Evolutionary conservation across 352 stramenopile genomes (phyloP).

Genomic region (Phytophthora podocarpi): DNA sequence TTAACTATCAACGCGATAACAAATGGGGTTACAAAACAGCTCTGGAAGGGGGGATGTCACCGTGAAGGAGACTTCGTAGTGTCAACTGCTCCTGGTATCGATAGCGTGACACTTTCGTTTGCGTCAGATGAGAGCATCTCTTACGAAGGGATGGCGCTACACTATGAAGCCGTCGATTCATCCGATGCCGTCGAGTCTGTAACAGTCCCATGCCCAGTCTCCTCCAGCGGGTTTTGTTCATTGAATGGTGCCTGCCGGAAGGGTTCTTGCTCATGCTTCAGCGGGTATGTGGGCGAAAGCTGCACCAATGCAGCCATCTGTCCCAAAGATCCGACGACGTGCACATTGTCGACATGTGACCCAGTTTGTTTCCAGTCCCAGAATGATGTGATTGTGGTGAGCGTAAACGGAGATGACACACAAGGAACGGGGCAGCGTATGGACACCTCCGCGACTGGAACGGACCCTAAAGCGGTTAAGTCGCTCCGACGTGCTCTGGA

Average conservation of each 20-base stretch:
- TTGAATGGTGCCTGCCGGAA: constrained; percentile 53
- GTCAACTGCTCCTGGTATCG: constrained; percentile 28
- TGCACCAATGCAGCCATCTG: constrained; percentile 66
- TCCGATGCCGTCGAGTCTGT: not conserved
- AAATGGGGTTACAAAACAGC: constrained; percentile 2
- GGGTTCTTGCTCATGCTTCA: constrained; percentile 56
- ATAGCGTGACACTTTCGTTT: constrained; percentile 46
- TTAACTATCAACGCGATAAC: constrained; percentile 33
- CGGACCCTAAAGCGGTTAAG: constrained; percentile 55
- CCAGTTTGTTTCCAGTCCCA: constrained; percentile 40
- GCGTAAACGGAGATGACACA: constrained; percentile 47
- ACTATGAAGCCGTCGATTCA: constrained; percentile 38
- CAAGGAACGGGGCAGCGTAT: constrained; percentile 63
- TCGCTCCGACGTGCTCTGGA: constrained; percentile 50
- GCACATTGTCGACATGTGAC: constrained; percentile 41
- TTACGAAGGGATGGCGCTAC: constrained; percentile 49
- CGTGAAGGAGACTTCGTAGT: constrained; percentile 50
- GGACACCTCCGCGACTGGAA: constrained; percentile 50
- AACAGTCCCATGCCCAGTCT: constrained; percentile 45
- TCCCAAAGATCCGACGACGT: constrained; percentile 37
- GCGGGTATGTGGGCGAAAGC: constrained; percentile 63
- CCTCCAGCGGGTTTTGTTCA: constrained; percentile 37
- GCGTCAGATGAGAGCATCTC: constrained; percentile 46
- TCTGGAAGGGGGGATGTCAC: constrained; percentile 62
- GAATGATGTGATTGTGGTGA: constrained; percentile 54